Evolutionary conservation across 345 rosid species (phyloP).

Genomic region (Brassica cretica): DNA sequence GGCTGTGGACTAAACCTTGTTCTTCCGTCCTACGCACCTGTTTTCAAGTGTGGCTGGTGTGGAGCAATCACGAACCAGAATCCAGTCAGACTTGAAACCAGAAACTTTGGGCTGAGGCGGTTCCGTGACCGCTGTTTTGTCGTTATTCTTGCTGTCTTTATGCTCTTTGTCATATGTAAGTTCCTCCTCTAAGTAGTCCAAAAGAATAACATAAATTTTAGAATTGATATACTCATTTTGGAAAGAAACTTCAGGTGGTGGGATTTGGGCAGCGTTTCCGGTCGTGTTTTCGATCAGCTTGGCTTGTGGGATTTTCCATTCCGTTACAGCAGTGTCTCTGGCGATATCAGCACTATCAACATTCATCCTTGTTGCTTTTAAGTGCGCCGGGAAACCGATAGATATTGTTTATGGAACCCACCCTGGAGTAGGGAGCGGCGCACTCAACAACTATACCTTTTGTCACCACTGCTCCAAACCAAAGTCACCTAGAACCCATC

Average conservation of each 20-base stretch:
- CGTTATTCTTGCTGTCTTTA: slow-evolving; percentile 56
- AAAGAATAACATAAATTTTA: neutral
- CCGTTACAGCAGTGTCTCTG: slow-evolving; percentile 41
- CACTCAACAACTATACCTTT: slow-evolving; percentile 75
- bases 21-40: slow-evolving; percentile 60
- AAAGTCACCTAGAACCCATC: slow-evolving; percentile 87
- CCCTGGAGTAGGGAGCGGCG: slow-evolving; percentile 73
- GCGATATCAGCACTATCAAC: slow-evolving; percentile 58
- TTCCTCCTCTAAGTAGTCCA: slow-evolving; percentile 14
- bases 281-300: slow-evolving; percentile 69
- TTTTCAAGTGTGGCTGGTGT: slow-evolving; percentile 95
- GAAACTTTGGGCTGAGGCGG: slow-evolving; percentile 65
- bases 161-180: slow-evolving; percentile 80
- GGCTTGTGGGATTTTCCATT: slow-evolving; percentile 57
- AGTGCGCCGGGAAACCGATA: slow-evolving; percentile 70
- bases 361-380: slow-evolving; percentile 68
- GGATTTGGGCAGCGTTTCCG: slow-evolving; percentile 81
- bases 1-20: slow-evolving; percentile 84
- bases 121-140: slow-evolving; percentile 84
- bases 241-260: slow-evolving; percentile 65
- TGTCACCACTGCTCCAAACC: slow-evolving; percentile 74
- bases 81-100: slow-evolving; percentile 48
- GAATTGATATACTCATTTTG: neutral
- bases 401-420: slow-evolving; percentile 70
- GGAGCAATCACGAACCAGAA: slow-evolving; percentile 80